Evolutionary conservation across 352 stramenopile genomes (phyloP).

Genomic region (Aphanomyces stellatus): DNA sequence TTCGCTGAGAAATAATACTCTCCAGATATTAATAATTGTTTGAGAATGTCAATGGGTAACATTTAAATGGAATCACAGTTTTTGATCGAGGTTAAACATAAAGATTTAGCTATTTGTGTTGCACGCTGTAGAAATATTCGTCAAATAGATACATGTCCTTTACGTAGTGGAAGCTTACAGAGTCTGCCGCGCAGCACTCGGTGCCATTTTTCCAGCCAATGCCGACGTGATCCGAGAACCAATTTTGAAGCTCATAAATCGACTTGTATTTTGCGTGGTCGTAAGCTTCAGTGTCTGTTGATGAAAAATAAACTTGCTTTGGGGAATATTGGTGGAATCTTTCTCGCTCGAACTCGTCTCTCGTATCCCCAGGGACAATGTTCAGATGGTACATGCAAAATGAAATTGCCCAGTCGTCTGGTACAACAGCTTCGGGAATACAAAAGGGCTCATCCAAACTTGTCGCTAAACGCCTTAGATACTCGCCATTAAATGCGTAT

Average conservation of each 20-base stretch:
- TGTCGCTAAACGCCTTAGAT: conserved; percentile 49
- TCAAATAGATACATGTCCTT: conserved; percentile 81
- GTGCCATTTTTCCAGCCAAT: conserved; percentile 75
- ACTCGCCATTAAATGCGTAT: conserved; percentile 78
- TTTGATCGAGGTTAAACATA: neutral
- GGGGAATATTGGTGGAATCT: conserved; percentile 82
- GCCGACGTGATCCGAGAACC: conserved; percentile 75
- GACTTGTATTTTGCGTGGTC: conserved; percentile 60
- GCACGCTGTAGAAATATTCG: conserved; percentile 36
- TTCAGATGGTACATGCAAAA: conserved; percentile 76
- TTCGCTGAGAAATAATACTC: neutral
- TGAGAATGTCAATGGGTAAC: neutral
- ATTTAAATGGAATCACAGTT: neutral
- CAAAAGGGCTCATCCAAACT: conserved; percentile 67
- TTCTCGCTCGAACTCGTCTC: conserved; percentile 54
- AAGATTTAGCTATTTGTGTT: neutral
- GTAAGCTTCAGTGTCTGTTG: conserved; percentile 55
- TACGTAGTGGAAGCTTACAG: conserved; percentile 78
- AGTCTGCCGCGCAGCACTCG: conserved; percentile 65
- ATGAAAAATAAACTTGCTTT: conserved; percentile 50
- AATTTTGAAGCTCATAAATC: conserved; percentile 81
- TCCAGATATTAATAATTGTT: neutral
- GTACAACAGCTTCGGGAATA: conserved; percentile 54
- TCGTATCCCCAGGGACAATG: conserved; percentile 52
- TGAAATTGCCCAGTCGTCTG: conserved; percentile 79